Conservation (phyloP, 192 early-diverging fungal species). For the Spinellus fusiger region DNA sequence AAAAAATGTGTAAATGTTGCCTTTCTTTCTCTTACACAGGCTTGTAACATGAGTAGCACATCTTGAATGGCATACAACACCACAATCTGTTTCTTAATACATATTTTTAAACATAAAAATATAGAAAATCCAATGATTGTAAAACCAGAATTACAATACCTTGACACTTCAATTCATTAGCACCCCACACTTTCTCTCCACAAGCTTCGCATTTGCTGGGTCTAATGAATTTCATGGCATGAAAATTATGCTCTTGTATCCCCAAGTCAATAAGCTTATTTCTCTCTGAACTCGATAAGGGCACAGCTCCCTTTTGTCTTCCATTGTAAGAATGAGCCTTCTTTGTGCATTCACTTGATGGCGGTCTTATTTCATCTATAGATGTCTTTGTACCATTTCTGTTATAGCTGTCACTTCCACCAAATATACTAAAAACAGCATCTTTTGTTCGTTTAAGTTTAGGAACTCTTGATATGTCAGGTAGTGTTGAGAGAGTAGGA, state of each 20-base stretch:
- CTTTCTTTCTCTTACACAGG: not conserved
- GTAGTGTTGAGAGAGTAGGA: not conserved
- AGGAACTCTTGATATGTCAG: not conserved
- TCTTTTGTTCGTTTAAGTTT: not conserved
- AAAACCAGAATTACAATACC: conserved; percentile 11
- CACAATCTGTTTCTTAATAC: too few relatives aligned
- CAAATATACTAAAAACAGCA: not conserved
- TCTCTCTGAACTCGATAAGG: too few relatives aligned
- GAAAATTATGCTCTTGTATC: not conserved
- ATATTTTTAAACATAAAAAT: too few relatives aligned
- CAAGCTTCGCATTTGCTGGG: conserved; percentile 42
- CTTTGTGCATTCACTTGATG: too few relatives aligned
- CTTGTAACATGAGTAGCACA: conserved; percentile 24
- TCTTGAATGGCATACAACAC: conserved; percentile 28
- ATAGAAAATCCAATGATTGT: too few relatives aligned
- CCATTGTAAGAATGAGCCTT: too few relatives aligned
- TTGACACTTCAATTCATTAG: conserved; percentile 36
- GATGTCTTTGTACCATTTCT: not conserved
- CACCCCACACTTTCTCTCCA: conserved; percentile 45
- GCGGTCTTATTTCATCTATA: too few relatives aligned
- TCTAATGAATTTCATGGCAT: conserved; percentile 20
- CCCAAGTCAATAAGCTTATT: too few relatives aligned
- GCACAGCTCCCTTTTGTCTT: too few relatives aligned
- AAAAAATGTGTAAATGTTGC: not conserved
- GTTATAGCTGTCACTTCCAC: not conserved